Evolutionary conservation across 495 filamentous ascomycete genomes (phyloP).

Genomic region (Penicillium coprophilum): DNA sequence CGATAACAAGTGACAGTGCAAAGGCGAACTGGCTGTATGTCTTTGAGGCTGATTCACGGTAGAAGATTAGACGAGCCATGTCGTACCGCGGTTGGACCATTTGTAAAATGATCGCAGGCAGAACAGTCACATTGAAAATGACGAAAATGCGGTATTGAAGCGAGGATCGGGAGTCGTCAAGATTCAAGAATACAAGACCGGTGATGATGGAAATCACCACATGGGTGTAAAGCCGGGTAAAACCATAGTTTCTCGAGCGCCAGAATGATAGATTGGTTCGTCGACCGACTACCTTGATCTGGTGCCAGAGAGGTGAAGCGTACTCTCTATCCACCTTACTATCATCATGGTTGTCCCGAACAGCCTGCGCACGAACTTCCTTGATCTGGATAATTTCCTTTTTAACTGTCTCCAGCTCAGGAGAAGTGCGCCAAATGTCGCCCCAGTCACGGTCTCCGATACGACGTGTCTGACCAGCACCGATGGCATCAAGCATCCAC

Average conservation of each 20-base stretch:
- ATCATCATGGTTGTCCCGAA: slow-evolving; percentile 32
- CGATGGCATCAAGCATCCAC: slow-evolving; percentile 85
- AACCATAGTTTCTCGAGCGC: slow-evolving; percentile 73
- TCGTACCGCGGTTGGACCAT: slow-evolving; percentile 78
- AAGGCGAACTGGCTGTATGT: slow-evolving; percentile 77
- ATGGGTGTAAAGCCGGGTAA: slow-evolving; percentile 77
- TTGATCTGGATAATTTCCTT: slow-evolving; percentile 68
- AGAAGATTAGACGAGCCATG: slow-evolving; percentile 70
- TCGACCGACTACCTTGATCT: slow-evolving; percentile 63
- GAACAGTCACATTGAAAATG: slow-evolving; percentile 77
- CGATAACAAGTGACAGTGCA: slow-evolving; percentile 65
- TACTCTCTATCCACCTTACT: slow-evolving; percentile 60
- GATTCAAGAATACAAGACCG: slow-evolving; percentile 68
- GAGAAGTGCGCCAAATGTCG: slow-evolving; percentile 71
- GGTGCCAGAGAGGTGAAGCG: slow-evolving; percentile 70
- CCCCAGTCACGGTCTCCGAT: slow-evolving; percentile 77
- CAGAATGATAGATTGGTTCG: slow-evolving; percentile 69
- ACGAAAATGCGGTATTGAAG: slow-evolving; percentile 81
- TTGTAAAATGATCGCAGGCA: slow-evolving; percentile 72
- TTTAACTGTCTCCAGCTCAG: slow-evolving; percentile 68
- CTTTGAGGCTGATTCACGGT: slow-evolving; percentile 75
- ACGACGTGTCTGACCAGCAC: slow-evolving; percentile 70
- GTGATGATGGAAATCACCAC: slow-evolving; percentile 70
- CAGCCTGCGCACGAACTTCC: slow-evolving; percentile 51
- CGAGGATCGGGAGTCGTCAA: slow-evolving; percentile 64